Conservation (phyloP, 148 eudicot species). For the Spergularia bocconei region DNA sequence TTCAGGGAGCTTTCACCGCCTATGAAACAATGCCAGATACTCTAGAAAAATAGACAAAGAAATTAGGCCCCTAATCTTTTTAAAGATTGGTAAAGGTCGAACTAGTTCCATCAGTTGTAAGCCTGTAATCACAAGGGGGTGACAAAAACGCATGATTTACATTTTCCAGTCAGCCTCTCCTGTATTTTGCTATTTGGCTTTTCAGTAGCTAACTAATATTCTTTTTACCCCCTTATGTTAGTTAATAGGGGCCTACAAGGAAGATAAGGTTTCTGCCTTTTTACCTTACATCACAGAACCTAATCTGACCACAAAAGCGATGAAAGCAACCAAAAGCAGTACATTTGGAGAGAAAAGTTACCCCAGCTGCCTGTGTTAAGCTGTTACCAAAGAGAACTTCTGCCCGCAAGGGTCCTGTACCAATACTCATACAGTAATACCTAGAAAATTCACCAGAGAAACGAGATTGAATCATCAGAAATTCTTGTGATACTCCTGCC, state of each 20-base stretch:
- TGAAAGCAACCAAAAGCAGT: conserved; percentile 51
- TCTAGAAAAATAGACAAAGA: too few relatives aligned
- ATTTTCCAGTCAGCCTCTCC: too few relatives aligned
- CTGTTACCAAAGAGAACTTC: conserved; percentile 49
- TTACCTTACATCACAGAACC: conserved; percentile 42
- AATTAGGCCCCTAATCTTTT: too few relatives aligned
- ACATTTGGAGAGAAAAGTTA: conserved; percentile 28
- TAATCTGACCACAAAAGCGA: conserved; percentile 36
- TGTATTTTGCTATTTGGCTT: too few relatives aligned
- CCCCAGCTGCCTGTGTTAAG: conserved; percentile 28
- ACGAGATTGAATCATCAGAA: conserved; percentile 36
- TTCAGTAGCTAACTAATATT: too few relatives aligned
- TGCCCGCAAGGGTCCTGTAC: conserved; percentile 55
- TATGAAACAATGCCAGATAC: too few relatives aligned
- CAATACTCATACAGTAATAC: conserved; percentile 43
- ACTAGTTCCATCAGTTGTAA: background rate
- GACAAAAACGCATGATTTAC: too few relatives aligned
- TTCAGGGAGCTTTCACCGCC: too few relatives aligned
- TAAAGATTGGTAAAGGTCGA: background rate
- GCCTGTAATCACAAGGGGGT: too few relatives aligned
- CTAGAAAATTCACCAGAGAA: conserved; percentile 38
- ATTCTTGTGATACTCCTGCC: conserved; percentile 38
- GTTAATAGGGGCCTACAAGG: too few relatives aligned
- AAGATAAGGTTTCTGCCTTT: background rate
- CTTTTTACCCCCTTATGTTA: too few relatives aligned